phyloP scores from a whole-genome alignment of 495 filamentous ascomycete species.

The Neurospora sp. region DNA sequence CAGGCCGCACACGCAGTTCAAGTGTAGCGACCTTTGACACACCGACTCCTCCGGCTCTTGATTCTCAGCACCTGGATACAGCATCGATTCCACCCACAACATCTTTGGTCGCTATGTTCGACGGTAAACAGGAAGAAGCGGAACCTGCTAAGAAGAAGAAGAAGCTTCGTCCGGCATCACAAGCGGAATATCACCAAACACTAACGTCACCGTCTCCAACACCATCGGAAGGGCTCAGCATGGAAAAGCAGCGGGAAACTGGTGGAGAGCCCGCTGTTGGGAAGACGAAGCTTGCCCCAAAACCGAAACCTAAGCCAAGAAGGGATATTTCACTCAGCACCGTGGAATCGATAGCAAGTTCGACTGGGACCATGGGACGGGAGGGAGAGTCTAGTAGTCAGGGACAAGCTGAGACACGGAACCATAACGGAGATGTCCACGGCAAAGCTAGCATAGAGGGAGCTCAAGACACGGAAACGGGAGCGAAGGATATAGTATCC shows the following conservation, averaged over 20 bases:
- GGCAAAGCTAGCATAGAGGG: neutral
- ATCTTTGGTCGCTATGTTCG: constrained; percentile 52
- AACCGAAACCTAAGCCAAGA: constrained; percentile 12
- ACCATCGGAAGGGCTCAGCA: neutral
- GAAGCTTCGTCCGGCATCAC: neutral
- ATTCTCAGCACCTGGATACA: constrained; percentile 35
- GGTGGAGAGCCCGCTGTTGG: neutral
- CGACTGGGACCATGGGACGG: neutral
- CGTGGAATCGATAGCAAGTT: neutral
- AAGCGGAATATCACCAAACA: neutral
- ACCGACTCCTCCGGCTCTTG: constrained; percentile 9
- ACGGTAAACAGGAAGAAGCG: constrained; percentile 25
- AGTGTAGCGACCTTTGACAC: constrained; percentile 12
- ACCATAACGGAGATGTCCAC: neutral
- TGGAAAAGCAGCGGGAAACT: neutral
- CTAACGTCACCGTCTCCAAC: constrained; percentile 2
- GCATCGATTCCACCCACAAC: constrained; percentile 45
- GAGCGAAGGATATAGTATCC: neutral
- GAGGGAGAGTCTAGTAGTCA: neutral
- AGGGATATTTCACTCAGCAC: neutral
- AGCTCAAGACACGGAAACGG: neutral
- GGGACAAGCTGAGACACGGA: neutral
- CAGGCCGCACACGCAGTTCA: constrained; percentile 12
- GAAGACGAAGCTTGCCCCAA: constrained; percentile 6
- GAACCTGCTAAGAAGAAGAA: constrained; percentile 31